Base-by-base conservation (phyloP, 2,329 filamentous ascomycete genomes). In the Fusarium setosum region DNA sequence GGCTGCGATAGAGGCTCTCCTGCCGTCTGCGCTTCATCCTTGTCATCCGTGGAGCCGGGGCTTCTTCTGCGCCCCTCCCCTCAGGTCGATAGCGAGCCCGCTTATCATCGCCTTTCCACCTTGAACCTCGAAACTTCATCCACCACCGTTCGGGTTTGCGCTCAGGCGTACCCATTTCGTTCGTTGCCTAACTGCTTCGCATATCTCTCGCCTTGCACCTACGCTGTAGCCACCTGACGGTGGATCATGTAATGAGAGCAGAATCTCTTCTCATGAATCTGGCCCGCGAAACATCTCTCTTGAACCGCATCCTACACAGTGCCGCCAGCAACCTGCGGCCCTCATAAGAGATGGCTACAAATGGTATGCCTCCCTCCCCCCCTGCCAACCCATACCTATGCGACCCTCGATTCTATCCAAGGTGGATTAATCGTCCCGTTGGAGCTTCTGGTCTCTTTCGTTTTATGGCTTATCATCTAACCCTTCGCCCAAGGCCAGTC, bases 261-360 rank as follows among this genome's bases (percentile, higher is more conserved):
- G 49, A 56, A 56, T 49, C 55, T 58, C 51, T 60, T 65, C 54
- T 61, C 47, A 52, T 63, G 38, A 53, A 65, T 59, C 47, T 44
- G 53, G 65, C 57, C 51, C 65, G 61, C 62, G 48, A 67, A 66
- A 61, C 59, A 42, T 63, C 60, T 63, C 61, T 49, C 56, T 58
- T 56, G 59, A 65, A 59, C 62, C 55, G 63, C 56, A 70, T 59
- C 54, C 64, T 73, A 59, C 67, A 66, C 58, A 42, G 63, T 68
- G 56, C 59, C 59, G 56, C 58, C 58, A 59, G 69, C 60, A 67
- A 56, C 59, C 53, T 41, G 48, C 56, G 67, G 69, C 61, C 48
- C 53, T 58, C 44, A 56, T 60, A 61, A 73, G 72, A 70, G 56
- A 75, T 75, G 74, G 71, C 70, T 72, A 67, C 72, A 59, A 75